A percentile compares a stretch with the other conserved stretches of the same genome.
These are phyloP conservation scores for Aspergillus conjunctus DNA, from an alignment of 495 filamentous ascomycete species.

Conservation along the genomic window DNA sequence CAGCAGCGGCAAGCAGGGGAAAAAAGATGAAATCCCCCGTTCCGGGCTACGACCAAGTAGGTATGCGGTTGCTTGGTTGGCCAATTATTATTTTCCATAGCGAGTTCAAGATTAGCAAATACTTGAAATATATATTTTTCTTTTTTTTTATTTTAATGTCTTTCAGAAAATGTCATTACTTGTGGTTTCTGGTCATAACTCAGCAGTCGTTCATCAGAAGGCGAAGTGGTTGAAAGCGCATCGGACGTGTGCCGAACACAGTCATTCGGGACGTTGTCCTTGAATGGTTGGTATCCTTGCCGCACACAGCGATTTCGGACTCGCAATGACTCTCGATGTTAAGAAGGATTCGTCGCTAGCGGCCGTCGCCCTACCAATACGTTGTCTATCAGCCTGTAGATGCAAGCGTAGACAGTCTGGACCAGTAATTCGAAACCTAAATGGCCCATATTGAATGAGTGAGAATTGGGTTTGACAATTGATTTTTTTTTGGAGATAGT, in stretches of 20 bases:
- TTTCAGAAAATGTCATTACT: not conserved
- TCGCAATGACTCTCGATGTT: slow-evolving; percentile 14
- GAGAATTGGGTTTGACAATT: not conserved
- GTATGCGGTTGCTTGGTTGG: slow-evolving; percentile 20
- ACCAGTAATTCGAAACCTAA: too few species aligned
- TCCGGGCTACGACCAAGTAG: slow-evolving; percentile 14
- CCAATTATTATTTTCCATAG: not conserved
- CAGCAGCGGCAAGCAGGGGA: slow-evolving; percentile 31
- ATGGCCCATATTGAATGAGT: not conserved
- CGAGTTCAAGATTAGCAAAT: not conserved
- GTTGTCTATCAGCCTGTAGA: slow-evolving; percentile 6
- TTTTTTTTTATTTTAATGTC: slow-evolving; percentile 8
- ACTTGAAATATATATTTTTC: not conserved
- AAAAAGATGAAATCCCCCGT: slow-evolving; percentile 25
- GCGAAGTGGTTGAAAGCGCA: slow-evolving; percentile 23
- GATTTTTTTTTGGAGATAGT: not conserved
- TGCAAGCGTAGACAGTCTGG: slow-evolving; percentile 17
- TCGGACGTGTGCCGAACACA: slow-evolving; percentile 40
- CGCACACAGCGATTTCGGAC: slow-evolving; percentile 24
- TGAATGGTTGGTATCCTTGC: slow-evolving; percentile 28
- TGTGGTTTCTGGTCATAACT: not conserved
- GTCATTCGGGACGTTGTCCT: slow-evolving; percentile 18
- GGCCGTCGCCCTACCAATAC: slow-evolving; percentile 16
- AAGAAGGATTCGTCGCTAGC: slow-evolving; percentile 22
- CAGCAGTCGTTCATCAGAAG: not conserved